These are phyloP conservation scores for Mortierella antarctica DNA, from an alignment of 192 early-diverging fungal genomes.

Conservation along the genomic window DNA sequence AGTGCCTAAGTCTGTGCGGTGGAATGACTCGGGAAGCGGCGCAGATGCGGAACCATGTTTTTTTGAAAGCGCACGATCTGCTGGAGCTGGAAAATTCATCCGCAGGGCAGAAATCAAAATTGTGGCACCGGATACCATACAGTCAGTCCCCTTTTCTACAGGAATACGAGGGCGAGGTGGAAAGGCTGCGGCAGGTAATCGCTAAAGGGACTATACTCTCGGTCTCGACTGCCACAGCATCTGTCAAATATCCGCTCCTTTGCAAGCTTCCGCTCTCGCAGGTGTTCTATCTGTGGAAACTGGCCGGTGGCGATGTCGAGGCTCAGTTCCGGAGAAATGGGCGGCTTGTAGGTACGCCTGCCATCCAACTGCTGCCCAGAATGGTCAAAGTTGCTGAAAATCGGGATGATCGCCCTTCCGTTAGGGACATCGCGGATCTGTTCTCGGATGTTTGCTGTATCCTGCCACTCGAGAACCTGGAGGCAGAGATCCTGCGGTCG, in stretches of 20 bases:
- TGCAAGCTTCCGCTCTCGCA: constrained; percentile 59
- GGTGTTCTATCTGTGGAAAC: constrained; percentile 72
- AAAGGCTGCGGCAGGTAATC: constrained; percentile 26
- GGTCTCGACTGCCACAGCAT: not conserved
- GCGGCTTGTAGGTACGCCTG: constrained; percentile 59
- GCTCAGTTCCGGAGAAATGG: constrained; percentile 61
- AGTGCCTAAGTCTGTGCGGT: constrained; percentile 16
- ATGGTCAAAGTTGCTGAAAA: constrained; percentile 53
- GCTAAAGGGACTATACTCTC: not conserved
- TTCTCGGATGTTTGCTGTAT: constrained; percentile 61
- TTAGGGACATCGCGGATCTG: constrained; percentile 57
- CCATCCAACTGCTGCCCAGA: constrained; percentile 65
- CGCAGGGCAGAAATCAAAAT: not conserved
- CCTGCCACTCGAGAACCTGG: constrained; percentile 62
- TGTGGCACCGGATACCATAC: constrained; percentile 51
- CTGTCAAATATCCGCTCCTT: constrained; percentile 24
- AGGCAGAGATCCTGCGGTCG: constrained; percentile 53
- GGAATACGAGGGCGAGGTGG: constrained; percentile 52
- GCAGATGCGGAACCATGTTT: constrained; percentile 19
- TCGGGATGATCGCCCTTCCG: constrained; percentile 38
- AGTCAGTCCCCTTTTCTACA: constrained; percentile 55
- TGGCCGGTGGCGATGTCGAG: constrained; percentile 74
- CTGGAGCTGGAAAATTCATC: not conserved
- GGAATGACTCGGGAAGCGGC: constrained; percentile 18
- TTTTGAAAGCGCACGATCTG: constrained; percentile 25